Percentiles rank a stretch among this genome's conserved stretches.
Conservation (phyloP, 2,329 filamentous ascomycete genomes). For the Nemania abortiva region DNA sequence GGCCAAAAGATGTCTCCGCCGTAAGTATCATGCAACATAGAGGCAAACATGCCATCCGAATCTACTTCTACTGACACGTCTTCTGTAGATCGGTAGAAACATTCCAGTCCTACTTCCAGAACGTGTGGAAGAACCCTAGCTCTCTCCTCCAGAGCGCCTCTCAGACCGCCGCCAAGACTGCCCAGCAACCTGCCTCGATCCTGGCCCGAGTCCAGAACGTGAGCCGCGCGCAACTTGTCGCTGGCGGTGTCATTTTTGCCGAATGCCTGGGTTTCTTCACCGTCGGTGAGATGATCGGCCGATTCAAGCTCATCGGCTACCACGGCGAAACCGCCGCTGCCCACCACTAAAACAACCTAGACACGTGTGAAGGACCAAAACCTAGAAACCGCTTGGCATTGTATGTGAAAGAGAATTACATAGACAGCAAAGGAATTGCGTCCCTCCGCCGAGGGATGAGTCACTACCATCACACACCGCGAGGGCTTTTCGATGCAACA, state of each 20-base stretch:
- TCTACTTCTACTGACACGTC: slow-evolving; percentile 35
- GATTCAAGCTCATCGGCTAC: slow-evolving; percentile 96
- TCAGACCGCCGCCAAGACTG: slow-evolving; percentile 60
- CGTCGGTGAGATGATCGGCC: slow-evolving; percentile 94
- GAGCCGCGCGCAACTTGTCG: slow-evolving; percentile 75
- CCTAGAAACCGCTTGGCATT: slow-evolving; percentile 39
- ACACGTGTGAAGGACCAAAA: slow-evolving; percentile 34
- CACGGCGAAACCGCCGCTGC: slow-evolving; percentile 72
- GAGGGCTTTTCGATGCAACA: slow-evolving; percentile 29
- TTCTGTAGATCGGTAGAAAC: slow-evolving; percentile 75
- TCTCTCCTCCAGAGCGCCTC: slow-evolving; percentile 64
- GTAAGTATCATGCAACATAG: slow-evolving; percentile 71
- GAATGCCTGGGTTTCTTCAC: slow-evolving; percentile 98
- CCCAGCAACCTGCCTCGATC: slow-evolving; percentile 57
- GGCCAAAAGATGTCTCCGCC: slow-evolving; percentile 93
- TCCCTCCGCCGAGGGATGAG: slow-evolving; percentile 28
- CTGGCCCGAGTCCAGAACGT: slow-evolving; percentile 72
- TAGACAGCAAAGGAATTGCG: slow-evolving; percentile 36
- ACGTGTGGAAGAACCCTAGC: slow-evolving; percentile 77
- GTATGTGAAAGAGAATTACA: slow-evolving; percentile 40
- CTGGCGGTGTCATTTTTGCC: slow-evolving; percentile 81
- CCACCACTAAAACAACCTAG: slow-evolving; percentile 64
- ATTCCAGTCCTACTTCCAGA: slow-evolving; percentile 89
- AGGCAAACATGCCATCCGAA: background rate
- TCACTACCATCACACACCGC: slow-evolving; percentile 23